Evolutionary conservation across 192 early-diverging fungal species (phyloP).

Genomic region (Backusella sp.): DNA sequence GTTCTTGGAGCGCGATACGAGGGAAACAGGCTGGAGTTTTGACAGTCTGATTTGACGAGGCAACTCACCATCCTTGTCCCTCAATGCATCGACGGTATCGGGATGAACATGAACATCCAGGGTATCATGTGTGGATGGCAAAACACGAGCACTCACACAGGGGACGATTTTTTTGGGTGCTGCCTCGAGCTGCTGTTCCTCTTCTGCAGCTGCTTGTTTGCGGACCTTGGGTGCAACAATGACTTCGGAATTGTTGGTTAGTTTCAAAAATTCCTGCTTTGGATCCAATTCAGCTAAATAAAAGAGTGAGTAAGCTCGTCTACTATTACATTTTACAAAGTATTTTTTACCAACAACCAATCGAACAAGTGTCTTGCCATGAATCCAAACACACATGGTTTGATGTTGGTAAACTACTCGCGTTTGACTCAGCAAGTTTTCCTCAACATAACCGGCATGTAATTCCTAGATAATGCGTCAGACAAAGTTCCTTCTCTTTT

Average conservation of each 20-base stretch:
- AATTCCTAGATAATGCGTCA: slow-evolving; percentile 47
- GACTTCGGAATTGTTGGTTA: slow-evolving; percentile 68
- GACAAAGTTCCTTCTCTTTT: not conserved
- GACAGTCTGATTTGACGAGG: slow-evolving; percentile 34
- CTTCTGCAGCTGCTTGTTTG: slow-evolving; percentile 26
- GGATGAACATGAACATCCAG: slow-evolving; percentile 44
- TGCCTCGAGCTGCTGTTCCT: not conserved
- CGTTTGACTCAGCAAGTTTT: slow-evolving; percentile 65
- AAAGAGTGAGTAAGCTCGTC: not conserved
- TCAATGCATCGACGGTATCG: slow-evolving; percentile 32
- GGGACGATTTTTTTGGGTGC: not conserved
- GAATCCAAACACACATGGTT: slow-evolving; percentile 74
- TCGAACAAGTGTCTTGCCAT: slow-evolving; percentile 61
- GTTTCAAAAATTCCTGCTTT: slow-evolving; percentile 41
- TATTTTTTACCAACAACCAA: slow-evolving; percentile 49
- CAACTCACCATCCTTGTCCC: slow-evolving; percentile 13
- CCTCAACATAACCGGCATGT: slow-evolving; percentile 73
- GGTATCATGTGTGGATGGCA: slow-evolving; percentile 13
- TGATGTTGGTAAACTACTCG: slow-evolving; percentile 65
- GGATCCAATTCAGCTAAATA: slow-evolving; percentile 55
- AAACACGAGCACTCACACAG: not conserved
- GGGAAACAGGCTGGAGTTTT: slow-evolving; percentile 43
- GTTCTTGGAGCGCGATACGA: not conserved
- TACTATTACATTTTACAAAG: not conserved
- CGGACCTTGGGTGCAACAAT: slow-evolving; percentile 73